Base-by-base conservation (phyloP, 108 stramenopile genomes). In the Mediolabrus comicus region DNA sequence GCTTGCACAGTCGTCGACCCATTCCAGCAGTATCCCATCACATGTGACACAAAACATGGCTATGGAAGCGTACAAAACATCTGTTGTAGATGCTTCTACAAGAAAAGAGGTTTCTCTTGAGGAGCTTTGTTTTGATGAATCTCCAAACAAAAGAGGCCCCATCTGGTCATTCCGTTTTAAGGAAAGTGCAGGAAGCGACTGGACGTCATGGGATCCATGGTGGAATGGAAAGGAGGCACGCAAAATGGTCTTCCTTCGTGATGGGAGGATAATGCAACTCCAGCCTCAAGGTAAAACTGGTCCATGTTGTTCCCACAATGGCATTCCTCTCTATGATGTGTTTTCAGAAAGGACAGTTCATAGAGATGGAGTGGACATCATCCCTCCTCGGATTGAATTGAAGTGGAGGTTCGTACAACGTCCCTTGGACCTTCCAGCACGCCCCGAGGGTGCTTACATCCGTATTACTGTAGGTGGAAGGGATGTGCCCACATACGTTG, bases 161-260 rank as follows among this genome's bases (percentile, higher is more conserved):
- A 62, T 85, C 6, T 89, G 91, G 91, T 81, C 75, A 13, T 89
- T 89, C 74, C 83, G 88, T 5, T 89, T 92, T 74, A 92, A 92
- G 52, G 86, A 92, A 62, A 68, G 76, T 12, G 91, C 91, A 11
- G 91, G 90, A 30, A n/a, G 53, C 2, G 88, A 88, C 51, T 92
- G 91, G 91, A 89, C 88, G 17, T 56, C 73, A 14, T 74, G 59
- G 67, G 91, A 87, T 79, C 85, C 86, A 3, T 86, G 84, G 86
- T 85, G 69, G 81, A 79, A 72, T 54, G 72, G 83, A 14, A 55
- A 65, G 26, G 64, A 79, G 13, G 83, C 86, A 31, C 80, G 91
- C 9, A 85, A 88, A 65, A 74, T 89, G 54, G 91, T 92, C 25
- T 92, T 88, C 70, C 70, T 89, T n/a, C 59, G 67, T n/a, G 79